Evolutionary conservation across 768 basidiomycete species (phyloP).

Genomic region (Trametes cubensis): DNA sequence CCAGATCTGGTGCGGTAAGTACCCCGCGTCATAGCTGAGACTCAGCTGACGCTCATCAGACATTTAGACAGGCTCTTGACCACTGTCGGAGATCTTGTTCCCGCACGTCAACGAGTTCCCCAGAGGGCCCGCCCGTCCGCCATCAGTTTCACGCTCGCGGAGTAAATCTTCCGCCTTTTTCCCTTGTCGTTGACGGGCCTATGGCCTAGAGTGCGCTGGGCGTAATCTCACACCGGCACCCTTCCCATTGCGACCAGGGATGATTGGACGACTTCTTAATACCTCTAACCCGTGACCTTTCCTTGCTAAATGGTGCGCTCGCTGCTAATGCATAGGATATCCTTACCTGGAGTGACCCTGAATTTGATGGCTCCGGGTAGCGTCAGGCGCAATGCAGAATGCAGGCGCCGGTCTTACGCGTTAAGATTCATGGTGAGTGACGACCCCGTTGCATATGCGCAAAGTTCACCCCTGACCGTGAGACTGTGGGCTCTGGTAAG

Average conservation of each 20-base stretch:
- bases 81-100: neutral
- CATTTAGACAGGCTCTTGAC: neutral
- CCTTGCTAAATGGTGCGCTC: too few relatives aligned
- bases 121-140: neutral
- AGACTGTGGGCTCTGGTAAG: neutral
- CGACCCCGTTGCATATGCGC: too few relatives aligned
- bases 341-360: slow-evolving; percentile 12
- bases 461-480: too few relatives aligned
- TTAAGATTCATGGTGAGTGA: too few relatives aligned
- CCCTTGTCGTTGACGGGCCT: neutral
- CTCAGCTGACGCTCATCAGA: neutral
- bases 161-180: neutral
- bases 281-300: too few relatives aligned
- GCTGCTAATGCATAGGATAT: neutral
- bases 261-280: too few relatives aligned
- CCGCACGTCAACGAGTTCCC: neutral
- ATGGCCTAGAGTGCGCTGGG: neutral
- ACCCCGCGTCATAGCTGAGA: too few relatives aligned
- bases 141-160: neutral
- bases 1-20: neutral
- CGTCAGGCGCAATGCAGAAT: slow-evolving; percentile 4
- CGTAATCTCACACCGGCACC: neutral
- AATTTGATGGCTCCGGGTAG: slow-evolving; percentile 16
- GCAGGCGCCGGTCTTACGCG: neutral
- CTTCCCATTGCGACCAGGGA: neutral